Evolutionary conservation across 192 early-diverging fungal genomes (phyloP), one percentile per base, ranked within the genome.

Genomic region (Linnemannia zychae): DNA sequence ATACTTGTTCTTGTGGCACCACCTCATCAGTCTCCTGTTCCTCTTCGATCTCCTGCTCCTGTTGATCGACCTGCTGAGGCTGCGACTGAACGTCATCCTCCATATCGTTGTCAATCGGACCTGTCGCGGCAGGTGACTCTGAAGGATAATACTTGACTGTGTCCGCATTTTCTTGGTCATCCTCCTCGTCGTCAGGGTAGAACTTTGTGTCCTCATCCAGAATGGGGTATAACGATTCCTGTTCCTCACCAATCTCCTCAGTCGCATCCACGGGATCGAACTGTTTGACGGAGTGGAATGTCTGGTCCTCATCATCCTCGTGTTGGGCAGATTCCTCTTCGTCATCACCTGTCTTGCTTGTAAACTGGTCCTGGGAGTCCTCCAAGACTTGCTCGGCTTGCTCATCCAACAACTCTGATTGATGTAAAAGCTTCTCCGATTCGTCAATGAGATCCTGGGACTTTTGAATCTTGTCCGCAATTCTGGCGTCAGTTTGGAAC

Each of bases 81-180:
- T 46, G 22, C 48, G 65, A 57, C 31, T 66, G 52, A 2, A 31
- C 34, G n/a, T 72, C 46, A 24, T 75, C 57, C 7, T 71, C 52
- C 52, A 63, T 63, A 9, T 74, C 73, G 1, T 24, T n/a, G 44
- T 28, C 44, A 24, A 46, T 48, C 20, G 15, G 20, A 46, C 15
- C 24, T 34, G 37, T 28, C 24, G 50, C 48, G 17, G 22, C 15
- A 40, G 81, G 66, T 18, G 71, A 52, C 52, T 76, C 69, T 73
- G 81, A 75, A 40, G 76, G 76, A 28, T 78, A 84, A 40, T 71
- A 84, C 24, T 71, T 84, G 76, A 84, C 73, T 7, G 75, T 82
- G 18, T 82, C 71, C 5, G 75, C 57, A 24, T 31, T 53, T 65
- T 77, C 81, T n/a, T 73, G 49, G 11, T 77, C 70, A n/a, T 50